Conservation (phyloP, 2,329 filamentous ascomycete genomes). For the Ilyonectria mors-panacis region DNA sequence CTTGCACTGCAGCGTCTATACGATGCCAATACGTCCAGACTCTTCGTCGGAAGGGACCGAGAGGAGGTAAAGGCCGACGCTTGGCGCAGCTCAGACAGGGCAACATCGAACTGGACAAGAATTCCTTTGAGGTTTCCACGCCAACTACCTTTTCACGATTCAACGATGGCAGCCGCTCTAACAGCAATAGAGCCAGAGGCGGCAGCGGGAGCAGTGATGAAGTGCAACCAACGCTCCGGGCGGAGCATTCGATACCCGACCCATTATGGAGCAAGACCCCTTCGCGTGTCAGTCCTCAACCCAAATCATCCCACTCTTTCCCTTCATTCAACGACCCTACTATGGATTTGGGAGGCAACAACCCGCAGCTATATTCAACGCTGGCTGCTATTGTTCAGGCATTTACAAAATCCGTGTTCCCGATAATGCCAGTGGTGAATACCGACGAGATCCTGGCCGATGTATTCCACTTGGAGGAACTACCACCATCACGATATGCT, state of each 20-base stretch:
- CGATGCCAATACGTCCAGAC: conserved; percentile 31
- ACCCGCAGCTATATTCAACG: not conserved
- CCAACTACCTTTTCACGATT: not conserved
- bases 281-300: no score
- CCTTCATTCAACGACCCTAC: not conserved
- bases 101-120: conserved; percentile 17
- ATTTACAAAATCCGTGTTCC: not conserved
- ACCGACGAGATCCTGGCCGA: not conserved
- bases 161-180: not conserved
- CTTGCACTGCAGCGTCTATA: conserved; percentile 33
- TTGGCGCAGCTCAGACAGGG: conserved; percentile 38
- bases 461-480: not conserved
- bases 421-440: not conserved
- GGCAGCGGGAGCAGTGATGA: not conserved
- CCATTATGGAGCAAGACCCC: not conserved
- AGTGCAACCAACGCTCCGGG: not conserved
- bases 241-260: not conserved
- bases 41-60: conserved; percentile 37
- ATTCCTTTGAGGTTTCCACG: conserved; percentile 1
- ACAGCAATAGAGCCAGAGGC: not conserved
- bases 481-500: not conserved
- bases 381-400: not conserved
- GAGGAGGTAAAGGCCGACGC: conserved; percentile 39
- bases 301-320: no score
- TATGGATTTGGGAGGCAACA: not conserved